Percentiles rank a stretch among this genome's conserved stretches.
phyloP scores from a whole-genome alignment of 495 filamentous ascomycete species.

The Xylaria longipes region DNA sequence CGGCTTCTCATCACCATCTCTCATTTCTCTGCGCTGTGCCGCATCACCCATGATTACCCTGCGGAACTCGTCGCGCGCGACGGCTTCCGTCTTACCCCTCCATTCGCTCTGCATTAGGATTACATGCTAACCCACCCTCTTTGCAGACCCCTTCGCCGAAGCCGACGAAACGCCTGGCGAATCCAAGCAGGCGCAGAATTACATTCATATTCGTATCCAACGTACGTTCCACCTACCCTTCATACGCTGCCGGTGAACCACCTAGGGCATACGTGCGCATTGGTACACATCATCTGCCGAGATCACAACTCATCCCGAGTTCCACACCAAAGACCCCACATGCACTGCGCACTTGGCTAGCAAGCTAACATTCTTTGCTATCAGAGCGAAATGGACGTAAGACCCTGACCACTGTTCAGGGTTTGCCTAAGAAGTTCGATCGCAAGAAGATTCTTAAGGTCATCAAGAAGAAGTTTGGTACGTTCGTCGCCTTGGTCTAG shows the following conservation, averaged over 20 bases:
- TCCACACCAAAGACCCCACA: conserved; percentile 9
- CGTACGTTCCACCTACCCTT: conserved; percentile 67
- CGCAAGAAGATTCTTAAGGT: conserved; percentile 99
- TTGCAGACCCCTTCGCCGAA: conserved; percentile 99
- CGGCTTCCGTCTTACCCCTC: conserved; percentile 11
- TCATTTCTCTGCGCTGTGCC: conserved; percentile 12
- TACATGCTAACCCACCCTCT: conserved; percentile 28
- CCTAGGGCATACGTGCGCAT: conserved; percentile 24
- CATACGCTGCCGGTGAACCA: neutral
- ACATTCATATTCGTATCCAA: conserved; percentile 99
- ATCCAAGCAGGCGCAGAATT: conserved; percentile 88
- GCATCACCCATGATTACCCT: neutral
- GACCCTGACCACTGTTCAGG: conserved; percentile 99
- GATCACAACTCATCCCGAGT: conserved; percentile 7
- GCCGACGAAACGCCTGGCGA: conserved; percentile 99
- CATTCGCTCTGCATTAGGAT: neutral
- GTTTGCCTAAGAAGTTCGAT: conserved; percentile 96
- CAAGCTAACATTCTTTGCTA: conserved; percentile 24
- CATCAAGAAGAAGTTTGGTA: conserved; percentile 99
- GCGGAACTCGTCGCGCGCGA: neutral
- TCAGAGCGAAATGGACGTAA: conserved; percentile 99
- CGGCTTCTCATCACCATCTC: conserved; percentile 53
- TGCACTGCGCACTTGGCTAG: conserved; percentile 13
- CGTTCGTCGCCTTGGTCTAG: conserved; percentile 40
- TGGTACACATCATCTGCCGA: neutral